Conservation (phyloP, 805 yeast genomes). For the Saccharomycopsis sp. region DNA sequence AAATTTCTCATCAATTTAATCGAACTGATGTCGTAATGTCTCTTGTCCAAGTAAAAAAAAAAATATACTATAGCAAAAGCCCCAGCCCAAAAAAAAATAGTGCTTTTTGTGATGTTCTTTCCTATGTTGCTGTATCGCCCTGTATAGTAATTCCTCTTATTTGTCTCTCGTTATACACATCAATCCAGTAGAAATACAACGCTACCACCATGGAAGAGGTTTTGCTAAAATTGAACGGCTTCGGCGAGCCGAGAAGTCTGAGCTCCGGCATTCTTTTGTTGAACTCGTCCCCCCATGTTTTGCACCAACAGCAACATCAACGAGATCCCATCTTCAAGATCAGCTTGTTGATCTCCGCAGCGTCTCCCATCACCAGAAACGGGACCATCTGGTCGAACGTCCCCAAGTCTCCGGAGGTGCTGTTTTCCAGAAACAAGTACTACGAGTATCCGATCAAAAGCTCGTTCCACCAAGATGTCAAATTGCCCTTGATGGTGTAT, state of each 20-base stretch:
- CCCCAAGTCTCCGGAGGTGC: slow-evolving; percentile 36
- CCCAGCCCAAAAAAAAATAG: too few species aligned
- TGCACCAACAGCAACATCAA: too few species aligned
- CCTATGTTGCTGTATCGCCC: too few species aligned
- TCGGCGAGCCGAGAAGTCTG: slow-evolving; percentile 16
- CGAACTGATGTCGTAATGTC: too few species aligned
- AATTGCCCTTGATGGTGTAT: slow-evolving; percentile 51
- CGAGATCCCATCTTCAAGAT: slow-evolving; percentile 39
- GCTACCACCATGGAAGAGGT: slow-evolving; percentile 4
- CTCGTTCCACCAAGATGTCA: slow-evolving; percentile 56
- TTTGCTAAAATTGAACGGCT: slow-evolving; percentile 8
- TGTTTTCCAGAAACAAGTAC: slow-evolving; percentile 51
- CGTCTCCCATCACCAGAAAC: slow-evolving; percentile 59
- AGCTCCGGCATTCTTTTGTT: slow-evolving; percentile 15
- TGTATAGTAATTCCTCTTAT: too few species aligned
- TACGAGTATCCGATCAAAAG: slow-evolving; percentile 41
- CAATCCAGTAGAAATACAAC: too few species aligned
- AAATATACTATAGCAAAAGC: too few species aligned
- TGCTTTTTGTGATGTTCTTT: too few species aligned
- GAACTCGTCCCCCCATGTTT: slow-evolving; percentile 16
- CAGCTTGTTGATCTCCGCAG: slow-evolving; percentile 60
- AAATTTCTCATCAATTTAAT: too few species aligned
- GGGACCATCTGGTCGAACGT: slow-evolving; percentile 70
- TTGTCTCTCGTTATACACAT: too few species aligned
- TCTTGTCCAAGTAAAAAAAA: too few species aligned